Evolutionary conservation across 345 rosid species (phyloP).

Genomic region (Citrus glauca): DNA sequence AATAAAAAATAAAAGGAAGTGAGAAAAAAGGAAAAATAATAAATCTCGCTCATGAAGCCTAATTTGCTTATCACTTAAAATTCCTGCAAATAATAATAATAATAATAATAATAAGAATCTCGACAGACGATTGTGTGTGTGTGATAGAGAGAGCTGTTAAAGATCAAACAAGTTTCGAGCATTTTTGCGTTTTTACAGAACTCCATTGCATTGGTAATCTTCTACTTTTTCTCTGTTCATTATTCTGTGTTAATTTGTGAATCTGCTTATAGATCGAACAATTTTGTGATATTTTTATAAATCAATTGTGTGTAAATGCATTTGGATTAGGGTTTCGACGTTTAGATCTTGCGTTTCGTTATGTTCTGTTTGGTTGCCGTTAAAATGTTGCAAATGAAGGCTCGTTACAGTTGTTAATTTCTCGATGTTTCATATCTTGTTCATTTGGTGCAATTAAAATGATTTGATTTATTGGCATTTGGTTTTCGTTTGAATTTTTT

Average conservation of each 20-base stretch:
- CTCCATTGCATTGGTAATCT: neutral
- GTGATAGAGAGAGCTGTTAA: neutral
- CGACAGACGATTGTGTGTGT: no score
- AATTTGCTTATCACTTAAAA: neutral
- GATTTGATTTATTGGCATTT: neutral
- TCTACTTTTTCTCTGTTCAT: neutral
- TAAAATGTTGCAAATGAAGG: neutral
- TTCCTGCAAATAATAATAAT: neutral
- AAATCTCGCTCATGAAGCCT: neutral
- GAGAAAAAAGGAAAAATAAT: neutral
- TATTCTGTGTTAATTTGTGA: neutral
- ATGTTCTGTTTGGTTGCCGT: neutral
- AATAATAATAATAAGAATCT: no score
- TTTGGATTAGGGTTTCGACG: neutral
- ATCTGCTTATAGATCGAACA: neutral
- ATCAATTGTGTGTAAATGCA: neutral
- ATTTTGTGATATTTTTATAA: neutral
- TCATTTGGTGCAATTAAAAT: neutral
- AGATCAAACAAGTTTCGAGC: neutral
- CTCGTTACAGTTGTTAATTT: neutral
- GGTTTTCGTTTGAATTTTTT: neutral
- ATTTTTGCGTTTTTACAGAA: neutral
- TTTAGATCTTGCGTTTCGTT: slow-evolving; percentile 5
- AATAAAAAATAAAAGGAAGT: neutral
- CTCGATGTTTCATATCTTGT: neutral